phyloP scores from a whole-genome alignment of 371 early-diverging fungal species.

The Rhizopus microsporus region DNA sequence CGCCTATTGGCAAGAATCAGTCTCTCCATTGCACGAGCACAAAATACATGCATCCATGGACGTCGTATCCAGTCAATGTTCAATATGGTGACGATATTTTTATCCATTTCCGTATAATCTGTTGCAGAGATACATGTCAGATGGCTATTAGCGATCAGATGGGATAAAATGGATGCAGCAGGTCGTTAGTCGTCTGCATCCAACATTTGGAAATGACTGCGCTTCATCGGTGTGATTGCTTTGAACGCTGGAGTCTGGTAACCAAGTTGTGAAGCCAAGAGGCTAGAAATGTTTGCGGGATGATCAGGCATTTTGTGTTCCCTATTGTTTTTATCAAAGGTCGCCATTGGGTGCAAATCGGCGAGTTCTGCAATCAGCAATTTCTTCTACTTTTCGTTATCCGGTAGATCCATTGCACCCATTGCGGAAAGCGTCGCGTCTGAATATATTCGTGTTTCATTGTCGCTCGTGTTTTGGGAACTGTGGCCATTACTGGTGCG shows the following conservation, averaged over 20 bases:
- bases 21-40: conserved; percentile 8
- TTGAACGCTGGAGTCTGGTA: conserved; percentile 8
- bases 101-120: conserved; percentile 4
- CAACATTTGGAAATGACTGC: conserved; percentile 6
- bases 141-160: too few species aligned
- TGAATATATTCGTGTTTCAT: too few species aligned
- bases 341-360: conserved; percentile 9
- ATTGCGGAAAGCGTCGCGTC: too few species aligned
- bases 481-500: too few species aligned
- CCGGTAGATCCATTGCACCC: too few species aligned
- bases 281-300: conserved; percentile 8
- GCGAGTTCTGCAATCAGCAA: conserved; percentile 10
- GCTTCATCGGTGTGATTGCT: conserved; percentile 9
- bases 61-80: conserved; percentile 1
- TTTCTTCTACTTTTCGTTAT: too few species aligned
- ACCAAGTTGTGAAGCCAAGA: conserved; percentile 8
- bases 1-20: background rate
- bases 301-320: conserved; percentile 8
- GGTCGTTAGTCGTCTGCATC: conserved; percentile 5
- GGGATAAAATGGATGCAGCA: conserved; percentile 7
- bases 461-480: too few species aligned
- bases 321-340: conserved; percentile 10
- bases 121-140: conserved; percentile 12
- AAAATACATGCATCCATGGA: conserved; percentile 4
- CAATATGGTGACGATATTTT: conserved; percentile 1